Conservation (phyloP, 2,329 filamentous ascomycete species). For the Talaromyces amestolkiae region DNA sequence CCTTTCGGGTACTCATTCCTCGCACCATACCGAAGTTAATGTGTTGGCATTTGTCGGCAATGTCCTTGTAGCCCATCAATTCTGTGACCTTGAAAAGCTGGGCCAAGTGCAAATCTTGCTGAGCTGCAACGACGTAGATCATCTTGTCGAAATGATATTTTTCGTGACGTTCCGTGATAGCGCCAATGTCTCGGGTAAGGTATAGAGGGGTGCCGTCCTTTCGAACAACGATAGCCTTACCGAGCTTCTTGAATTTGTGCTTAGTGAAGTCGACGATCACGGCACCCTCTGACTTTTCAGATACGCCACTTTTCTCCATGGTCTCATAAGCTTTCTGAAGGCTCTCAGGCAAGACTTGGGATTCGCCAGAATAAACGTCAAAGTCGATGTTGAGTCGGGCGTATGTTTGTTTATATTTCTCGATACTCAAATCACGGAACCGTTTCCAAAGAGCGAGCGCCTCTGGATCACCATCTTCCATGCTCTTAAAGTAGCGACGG, state of each 20-base stretch:
- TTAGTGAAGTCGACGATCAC: slow-evolving; percentile 69
- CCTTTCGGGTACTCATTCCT: slow-evolving; percentile 64
- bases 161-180: slow-evolving; percentile 61
- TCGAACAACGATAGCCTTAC: slow-evolving; percentile 64
- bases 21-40: slow-evolving; percentile 67
- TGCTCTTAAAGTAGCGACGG: slow-evolving; percentile 64
- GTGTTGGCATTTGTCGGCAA: slow-evolving; percentile 59
- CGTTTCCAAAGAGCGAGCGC: slow-evolving; percentile 62
- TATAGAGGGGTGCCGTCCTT: slow-evolving; percentile 68
- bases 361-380: slow-evolving; percentile 68
- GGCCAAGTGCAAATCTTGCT: slow-evolving; percentile 64
- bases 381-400: slow-evolving; percentile 64
- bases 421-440: slow-evolving; percentile 63
- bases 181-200: slow-evolving; percentile 67
- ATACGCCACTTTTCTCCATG: slow-evolving; percentile 60
- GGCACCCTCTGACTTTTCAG: slow-evolving; percentile 64
- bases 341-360: slow-evolving; percentile 61
- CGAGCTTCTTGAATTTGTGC: slow-evolving; percentile 65
- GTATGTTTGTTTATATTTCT: slow-evolving; percentile 64
- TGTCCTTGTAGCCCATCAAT: slow-evolving; percentile 60
- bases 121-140: slow-evolving; percentile 65
- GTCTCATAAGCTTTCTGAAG: slow-evolving; percentile 60
- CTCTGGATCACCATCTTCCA: slow-evolving; percentile 61
- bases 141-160: slow-evolving; percentile 65
- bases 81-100: slow-evolving; percentile 66